A percentile compares a stretch with the other conserved stretches of the same genome.
Conservation (phyloP, 805 yeast species). For the Lipomyces spencermartinsiae region DNA sequence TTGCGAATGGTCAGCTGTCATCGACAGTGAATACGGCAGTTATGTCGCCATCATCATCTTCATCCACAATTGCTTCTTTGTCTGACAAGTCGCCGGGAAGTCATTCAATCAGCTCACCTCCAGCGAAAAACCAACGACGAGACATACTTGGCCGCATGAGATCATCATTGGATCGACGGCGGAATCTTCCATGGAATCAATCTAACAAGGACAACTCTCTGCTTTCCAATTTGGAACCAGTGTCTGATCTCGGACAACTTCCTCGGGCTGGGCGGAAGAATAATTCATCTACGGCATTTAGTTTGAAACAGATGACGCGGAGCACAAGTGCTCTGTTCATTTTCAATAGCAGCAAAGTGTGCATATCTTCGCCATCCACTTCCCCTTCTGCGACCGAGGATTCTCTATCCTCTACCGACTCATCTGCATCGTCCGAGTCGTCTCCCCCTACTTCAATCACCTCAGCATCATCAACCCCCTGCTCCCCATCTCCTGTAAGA, state of each 20-base stretch:
- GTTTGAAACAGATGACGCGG: slow-evolving; percentile 6
- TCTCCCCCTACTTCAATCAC: slow-evolving; percentile 15
- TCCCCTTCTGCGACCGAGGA: slow-evolving; percentile 1
- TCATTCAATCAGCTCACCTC: background rate
- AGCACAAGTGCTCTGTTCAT: slow-evolving; percentile 13
- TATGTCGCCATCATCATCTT: background rate
- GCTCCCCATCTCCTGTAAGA: slow-evolving; percentile 17
- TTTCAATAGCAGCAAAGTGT: slow-evolving; percentile 6
- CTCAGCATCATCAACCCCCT: slow-evolving; percentile 16
- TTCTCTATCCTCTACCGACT: slow-evolving; percentile 4
- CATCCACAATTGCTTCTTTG: slow-evolving; percentile 6
- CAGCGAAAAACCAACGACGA: background rate
- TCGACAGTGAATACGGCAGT: background rate
- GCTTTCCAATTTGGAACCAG: background rate
- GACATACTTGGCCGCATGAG: slow-evolving; percentile 24
- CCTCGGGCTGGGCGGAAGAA: background rate
- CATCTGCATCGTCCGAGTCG: slow-evolving; percentile 11
- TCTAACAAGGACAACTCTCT: background rate
- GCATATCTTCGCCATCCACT: background rate
- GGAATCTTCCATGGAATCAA: slow-evolving; percentile 23
- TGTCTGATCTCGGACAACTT: background rate
- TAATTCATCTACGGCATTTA: background rate
- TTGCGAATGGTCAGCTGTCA: background rate
- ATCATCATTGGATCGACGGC: slow-evolving; percentile 25
- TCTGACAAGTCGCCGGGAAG: background rate